Percentiles rank a stretch among this genome's conserved stretches.
Conservation (phyloP, 116 monocot genomes). For the Iris pallida region DNA sequence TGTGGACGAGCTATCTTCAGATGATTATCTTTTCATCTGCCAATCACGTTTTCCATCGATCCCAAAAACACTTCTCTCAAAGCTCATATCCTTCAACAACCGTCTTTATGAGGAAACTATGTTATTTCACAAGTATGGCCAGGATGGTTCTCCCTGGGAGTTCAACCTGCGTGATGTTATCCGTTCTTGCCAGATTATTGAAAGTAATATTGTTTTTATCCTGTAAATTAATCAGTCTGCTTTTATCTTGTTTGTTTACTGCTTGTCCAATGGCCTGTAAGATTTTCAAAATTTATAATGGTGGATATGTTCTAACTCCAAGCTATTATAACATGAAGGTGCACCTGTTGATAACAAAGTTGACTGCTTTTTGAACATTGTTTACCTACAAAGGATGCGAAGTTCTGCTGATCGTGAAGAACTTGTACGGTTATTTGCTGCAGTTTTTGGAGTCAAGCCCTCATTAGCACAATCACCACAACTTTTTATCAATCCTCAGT, state of each 20-base stretch:
- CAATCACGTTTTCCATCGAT: slow-evolving; percentile 64
- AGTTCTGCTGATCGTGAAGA: slow-evolving; percentile 59
- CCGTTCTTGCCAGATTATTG: slow-evolving; percentile 80
- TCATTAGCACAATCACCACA: slow-evolving; percentile 39
- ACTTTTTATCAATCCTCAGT: slow-evolving; percentile 42
- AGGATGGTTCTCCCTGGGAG: slow-evolving; percentile 96
- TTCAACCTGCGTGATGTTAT: slow-evolving; percentile 97
- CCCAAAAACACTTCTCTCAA: slow-evolving; percentile 39
- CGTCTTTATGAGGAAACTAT: slow-evolving; percentile 72
- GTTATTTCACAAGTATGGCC: slow-evolving; percentile 72
- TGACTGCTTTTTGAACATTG: slow-evolving; percentile 60
- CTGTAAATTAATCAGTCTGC: neutral
- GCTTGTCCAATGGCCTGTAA: neutral
- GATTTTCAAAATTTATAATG: neutral
- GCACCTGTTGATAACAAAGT: slow-evolving; percentile 24
- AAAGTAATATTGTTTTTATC: slow-evolving; percentile 23
- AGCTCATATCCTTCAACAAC: slow-evolving; percentile 73
- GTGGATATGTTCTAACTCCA: slow-evolving; percentile 1
- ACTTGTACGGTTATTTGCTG: slow-evolving; percentile 64
- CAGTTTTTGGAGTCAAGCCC: slow-evolving; percentile 57
- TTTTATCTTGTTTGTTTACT: neutral
- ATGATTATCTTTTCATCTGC: slow-evolving; percentile 87
- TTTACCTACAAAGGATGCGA: slow-evolving; percentile 88
- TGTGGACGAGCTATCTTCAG: slow-evolving; percentile 72
- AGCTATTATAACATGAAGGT: slow-evolving; percentile 40